These are phyloP conservation scores for Inga oerstediana DNA, from an alignment of 306 rosid species.

Conservation along the genomic window DNA sequence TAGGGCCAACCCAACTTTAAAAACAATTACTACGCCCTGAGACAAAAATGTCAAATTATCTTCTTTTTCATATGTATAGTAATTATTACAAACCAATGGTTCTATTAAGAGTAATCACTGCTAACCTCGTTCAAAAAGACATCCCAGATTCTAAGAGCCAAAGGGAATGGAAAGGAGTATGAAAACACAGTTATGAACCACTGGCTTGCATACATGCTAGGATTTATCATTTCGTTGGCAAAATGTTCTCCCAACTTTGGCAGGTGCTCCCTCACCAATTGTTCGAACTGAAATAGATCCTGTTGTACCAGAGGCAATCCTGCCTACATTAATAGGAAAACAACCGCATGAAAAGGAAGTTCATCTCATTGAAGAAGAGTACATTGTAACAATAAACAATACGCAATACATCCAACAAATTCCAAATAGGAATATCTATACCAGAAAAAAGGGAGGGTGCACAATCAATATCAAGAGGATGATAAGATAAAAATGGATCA, in stretches of 20 bases:
- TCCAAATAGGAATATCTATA: not conserved
- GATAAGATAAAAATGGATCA: not conserved
- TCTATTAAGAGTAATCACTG: constrained; percentile 24
- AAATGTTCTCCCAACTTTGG: constrained; percentile 94
- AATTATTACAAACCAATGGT: constrained; percentile 13
- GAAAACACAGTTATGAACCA: constrained; percentile 99
- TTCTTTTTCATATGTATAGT: not conserved
- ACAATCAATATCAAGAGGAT: not conserved
- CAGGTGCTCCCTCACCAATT: constrained; percentile 73
- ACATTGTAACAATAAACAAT: constrained; percentile 20
- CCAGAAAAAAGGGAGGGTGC: not conserved
- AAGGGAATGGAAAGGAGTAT: constrained; percentile 94
- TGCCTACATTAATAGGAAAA: constrained; percentile 49
- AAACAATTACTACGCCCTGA: constrained; percentile 94
- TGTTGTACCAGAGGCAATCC: constrained; percentile 98
- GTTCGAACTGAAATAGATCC: constrained; percentile 84
- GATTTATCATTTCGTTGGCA: constrained; percentile 86
- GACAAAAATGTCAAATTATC: constrained; percentile 17
- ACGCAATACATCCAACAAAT: constrained; percentile 7
- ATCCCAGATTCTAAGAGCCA: constrained; percentile 99
- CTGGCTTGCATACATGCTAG: constrained; percentile 99
- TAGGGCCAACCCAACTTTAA: constrained; percentile 94
- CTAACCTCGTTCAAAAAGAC: constrained; percentile 95
- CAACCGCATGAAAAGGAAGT: constrained; percentile 21
- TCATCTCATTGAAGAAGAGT: not conserved